phyloP scores from a whole-genome alignment of 768 basidiomycete genomes.

The Boletellus ananiceps region DNA sequence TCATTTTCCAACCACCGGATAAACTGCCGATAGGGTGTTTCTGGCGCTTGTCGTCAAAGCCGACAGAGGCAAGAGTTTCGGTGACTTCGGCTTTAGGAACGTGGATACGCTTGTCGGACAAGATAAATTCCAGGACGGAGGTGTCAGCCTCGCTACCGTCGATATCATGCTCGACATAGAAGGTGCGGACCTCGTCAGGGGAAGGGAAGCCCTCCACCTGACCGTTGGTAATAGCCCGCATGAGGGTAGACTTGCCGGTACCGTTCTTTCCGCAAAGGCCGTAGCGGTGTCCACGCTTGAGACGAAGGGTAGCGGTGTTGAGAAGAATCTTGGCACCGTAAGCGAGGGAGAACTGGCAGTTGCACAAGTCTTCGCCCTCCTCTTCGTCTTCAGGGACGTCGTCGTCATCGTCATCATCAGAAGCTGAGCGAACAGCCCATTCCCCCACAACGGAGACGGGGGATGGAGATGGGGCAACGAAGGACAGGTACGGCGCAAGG shows the following conservation, averaged over 20 bases:
- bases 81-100: conserved; percentile 66
- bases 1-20: conserved; percentile 99
- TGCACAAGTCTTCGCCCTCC: conserved; percentile 97
- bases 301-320: conserved; percentile 93
- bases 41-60: conserved; percentile 88
- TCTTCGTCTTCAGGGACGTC: conserved; percentile 84
- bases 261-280: conserved; percentile 98
- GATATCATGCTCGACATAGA: conserved; percentile 99
- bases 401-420: conserved; percentile 64
- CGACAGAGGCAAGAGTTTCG: conserved; percentile 83
- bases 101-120: conserved; percentile 77
- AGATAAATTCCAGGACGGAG: conserved; percentile 84
- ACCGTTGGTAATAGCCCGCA: conserved; percentile 90
- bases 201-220: conserved; percentile 99
- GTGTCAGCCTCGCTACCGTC: conserved; percentile 93
- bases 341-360: conserved; percentile 97
- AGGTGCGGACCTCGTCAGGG: conserved; percentile 94
- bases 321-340: conserved; percentile 98
- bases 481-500: conserved; percentile 71
- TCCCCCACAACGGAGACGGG: conserved; percentile 66
- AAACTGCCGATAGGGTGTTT: conserved; percentile 79
- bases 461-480: conserved; percentile 61
- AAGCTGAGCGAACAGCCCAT: conserved; percentile 87
- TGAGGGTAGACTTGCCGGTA: conserved; percentile 94
- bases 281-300: conserved; percentile 98